A percentile compares a stretch with the other conserved stretches of the same genome.
Conservation (phyloP, 352 stramenopile species). For the Globisporangium paroecandrum region DNA sequence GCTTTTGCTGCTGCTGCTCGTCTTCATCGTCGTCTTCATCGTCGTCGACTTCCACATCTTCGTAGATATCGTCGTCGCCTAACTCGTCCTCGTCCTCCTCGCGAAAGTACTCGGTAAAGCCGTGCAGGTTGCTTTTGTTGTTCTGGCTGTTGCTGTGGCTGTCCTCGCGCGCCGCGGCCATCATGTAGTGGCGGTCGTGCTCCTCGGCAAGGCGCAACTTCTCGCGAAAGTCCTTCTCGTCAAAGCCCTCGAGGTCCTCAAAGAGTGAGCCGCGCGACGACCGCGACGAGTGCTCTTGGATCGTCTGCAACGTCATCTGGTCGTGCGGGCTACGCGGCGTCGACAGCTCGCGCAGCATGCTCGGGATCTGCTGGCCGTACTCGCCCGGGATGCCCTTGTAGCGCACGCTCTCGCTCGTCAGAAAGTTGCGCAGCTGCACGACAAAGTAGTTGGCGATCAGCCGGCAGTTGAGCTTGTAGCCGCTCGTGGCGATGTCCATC, state of each 20-base stretch:
- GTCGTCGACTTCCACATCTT: constrained; percentile 10
- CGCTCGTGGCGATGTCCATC: constrained; percentile 45
- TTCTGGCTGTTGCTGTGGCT: not conserved
- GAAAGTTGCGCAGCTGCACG: constrained; percentile 55
- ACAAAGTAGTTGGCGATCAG: constrained; percentile 49
- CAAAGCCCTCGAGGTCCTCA: constrained; percentile 24
- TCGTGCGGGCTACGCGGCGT: constrained; percentile 18
- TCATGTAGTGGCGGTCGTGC: constrained; percentile 10
- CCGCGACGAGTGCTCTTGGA: constrained; percentile 27
- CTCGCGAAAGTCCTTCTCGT: constrained; percentile 15
- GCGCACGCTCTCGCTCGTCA: constrained; percentile 47
- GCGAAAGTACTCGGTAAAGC: constrained; percentile 15
- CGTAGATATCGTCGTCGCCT: constrained; percentile 11
- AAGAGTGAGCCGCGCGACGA: constrained; percentile 20
- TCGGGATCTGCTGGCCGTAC: constrained; percentile 36
- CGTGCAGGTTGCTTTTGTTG: not conserved
- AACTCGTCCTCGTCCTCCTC: constrained; percentile 30
- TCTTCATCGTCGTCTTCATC: constrained; percentile 12
- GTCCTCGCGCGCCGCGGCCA: not conserved
- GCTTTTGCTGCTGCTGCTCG: constrained; percentile 17
- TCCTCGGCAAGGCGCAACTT: constrained; percentile 16
- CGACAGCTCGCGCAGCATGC: constrained; percentile 46
- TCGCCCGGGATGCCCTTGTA: constrained; percentile 37
- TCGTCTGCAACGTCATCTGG: constrained; percentile 49
- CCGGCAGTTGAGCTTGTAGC: constrained; percentile 52